Evolutionary conservation across 1,284 basidiomycete species (phyloP), one percentile per base, ranked within the genome.

Genomic region (Malassezia globosa): DNA sequence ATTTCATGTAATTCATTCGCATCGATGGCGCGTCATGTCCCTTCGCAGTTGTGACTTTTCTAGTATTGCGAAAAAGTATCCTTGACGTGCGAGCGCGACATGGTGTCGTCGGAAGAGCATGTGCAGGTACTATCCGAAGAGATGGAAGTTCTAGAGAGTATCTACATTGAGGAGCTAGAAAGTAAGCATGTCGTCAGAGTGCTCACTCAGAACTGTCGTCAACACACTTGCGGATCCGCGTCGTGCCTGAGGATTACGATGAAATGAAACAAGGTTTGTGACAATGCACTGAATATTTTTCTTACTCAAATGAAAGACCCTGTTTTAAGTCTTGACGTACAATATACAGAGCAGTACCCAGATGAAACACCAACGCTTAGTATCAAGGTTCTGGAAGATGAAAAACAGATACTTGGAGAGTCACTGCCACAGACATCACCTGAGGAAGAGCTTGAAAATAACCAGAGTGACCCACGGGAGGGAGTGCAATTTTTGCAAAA

Each of bases 71-170:
- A n/a, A n/a, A n/a, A n/a, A n/a, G n/a, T 16, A 16, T 16, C 4
- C 3, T 31, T 31, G 29, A 31, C 16, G 11, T 31, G 29, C 16
- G 35, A 3, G n/a, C 8, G 13, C 6, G 34, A 10, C 22, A 64
- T 64, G 62, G 56, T 60, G 35, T 55, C 62, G 13, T 41, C 55
- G 23, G 67, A 68, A 34, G 74, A 76, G 49, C 70, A 74, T 61
- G 65, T 73, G 59, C 74, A 76, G 37, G 73, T 75, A 13, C 64
- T 78, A 25, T 73, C 73, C 14, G 88, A 92, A 74, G 88, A 94
- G 74, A 81, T 89, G 61, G 88, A 94, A 80, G 88, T 89, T 63
- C 80, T 96, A 60, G 88, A 92, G 76, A 84, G 87, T 19, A 96
- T 96, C 72, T 96, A 92, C 73, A 84, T 89, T 7, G 83, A 87